Percentiles rank a stretch among this genome's conserved stretches.
phyloP scores from a whole-genome alignment of 805 yeast species.

The Schizosaccharomyces cryophilus region DNA sequence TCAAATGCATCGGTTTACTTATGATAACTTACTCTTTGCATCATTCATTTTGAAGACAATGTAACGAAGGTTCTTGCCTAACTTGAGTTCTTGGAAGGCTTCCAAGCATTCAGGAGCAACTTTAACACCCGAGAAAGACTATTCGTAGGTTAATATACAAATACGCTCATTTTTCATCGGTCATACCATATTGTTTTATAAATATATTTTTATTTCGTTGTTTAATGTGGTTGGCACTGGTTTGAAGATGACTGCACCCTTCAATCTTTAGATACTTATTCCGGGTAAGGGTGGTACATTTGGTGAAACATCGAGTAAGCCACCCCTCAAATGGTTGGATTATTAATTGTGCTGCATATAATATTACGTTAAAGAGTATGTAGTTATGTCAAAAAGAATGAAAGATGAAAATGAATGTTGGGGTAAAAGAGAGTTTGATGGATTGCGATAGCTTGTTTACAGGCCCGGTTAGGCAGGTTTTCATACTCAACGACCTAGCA shows the following conservation, averaged over 20 bases:
- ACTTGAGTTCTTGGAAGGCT: slow-evolving; percentile 87
- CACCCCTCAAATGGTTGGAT: too few relatives aligned
- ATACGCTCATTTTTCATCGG: background rate
- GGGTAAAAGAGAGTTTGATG: too few relatives aligned
- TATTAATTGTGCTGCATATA: too few relatives aligned
- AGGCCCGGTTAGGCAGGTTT: too few relatives aligned
- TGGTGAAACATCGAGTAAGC: too few relatives aligned
- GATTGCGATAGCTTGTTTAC: too few relatives aligned
- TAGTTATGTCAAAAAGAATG: too few relatives aligned
- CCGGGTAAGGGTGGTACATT: background rate
- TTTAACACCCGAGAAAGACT: slow-evolving; percentile 30
- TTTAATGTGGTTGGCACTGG: slow-evolving; percentile 1
- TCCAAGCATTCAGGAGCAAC: slow-evolving; percentile 74
- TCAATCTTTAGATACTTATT: background rate
- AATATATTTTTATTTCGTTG: background rate
- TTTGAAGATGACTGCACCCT: background rate
- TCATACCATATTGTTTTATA: background rate
- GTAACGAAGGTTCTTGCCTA: slow-evolving; percentile 62
- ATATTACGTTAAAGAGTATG: too few relatives aligned
- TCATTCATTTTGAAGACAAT: slow-evolving; percentile 63
- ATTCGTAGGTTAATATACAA: background rate
- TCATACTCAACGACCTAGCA: too few relatives aligned
- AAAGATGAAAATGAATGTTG: too few relatives aligned
- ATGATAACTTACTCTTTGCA: slow-evolving; percentile 24
- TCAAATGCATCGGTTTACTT: background rate